Percentiles rank a stretch among this genome's conserved stretches.
Conservation (phyloP, 2,329 filamentous ascomycete species). For the Diaporthe citrichinensis region DNA sequence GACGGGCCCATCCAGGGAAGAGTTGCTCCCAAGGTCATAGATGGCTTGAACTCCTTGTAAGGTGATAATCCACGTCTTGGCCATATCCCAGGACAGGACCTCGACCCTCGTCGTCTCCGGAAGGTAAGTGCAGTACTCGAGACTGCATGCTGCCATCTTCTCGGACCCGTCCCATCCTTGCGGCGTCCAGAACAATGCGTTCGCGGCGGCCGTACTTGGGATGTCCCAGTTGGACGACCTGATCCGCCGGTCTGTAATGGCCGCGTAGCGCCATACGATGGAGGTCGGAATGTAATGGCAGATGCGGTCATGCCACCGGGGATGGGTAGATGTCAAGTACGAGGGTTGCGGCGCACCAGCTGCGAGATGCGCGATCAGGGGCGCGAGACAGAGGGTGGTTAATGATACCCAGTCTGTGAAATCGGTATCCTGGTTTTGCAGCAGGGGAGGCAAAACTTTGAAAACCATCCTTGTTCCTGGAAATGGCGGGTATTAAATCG, state of each 20-base stretch:
- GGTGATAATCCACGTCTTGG: neutral
- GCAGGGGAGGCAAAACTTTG: neutral
- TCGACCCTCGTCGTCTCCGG: neutral
- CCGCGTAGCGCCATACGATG: slow-evolving; percentile 19
- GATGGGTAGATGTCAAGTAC: neutral
- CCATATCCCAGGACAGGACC: neutral
- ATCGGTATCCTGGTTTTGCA: neutral
- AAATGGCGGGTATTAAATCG: too few relatives aligned
- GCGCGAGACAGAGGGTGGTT: slow-evolving; percentile 15
- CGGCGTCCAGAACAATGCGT: slow-evolving; percentile 11
- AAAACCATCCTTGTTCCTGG: neutral
- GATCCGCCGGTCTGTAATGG: slow-evolving; percentile 5
- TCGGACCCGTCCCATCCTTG: neutral
- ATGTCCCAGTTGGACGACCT: neutral
- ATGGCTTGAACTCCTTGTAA: slow-evolving; percentile 1
- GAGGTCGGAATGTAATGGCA: neutral
- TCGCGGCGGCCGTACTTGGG: neutral
- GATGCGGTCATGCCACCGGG: slow-evolving; percentile 20
- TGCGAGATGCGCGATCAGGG: slow-evolving; percentile 19
- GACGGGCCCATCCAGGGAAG: neutral
- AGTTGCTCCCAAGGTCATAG: neutral
- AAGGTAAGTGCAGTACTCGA: neutral
- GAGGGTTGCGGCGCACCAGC: slow-evolving; percentile 24
- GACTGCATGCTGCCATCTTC: neutral
- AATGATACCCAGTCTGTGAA: neutral